Percentiles rank a stretch among this genome's conserved stretches.
Evolutionary conservation across 352 stramenopile genomes (phyloP).

Genomic region (Pseudoperonospora humuli): DNA sequence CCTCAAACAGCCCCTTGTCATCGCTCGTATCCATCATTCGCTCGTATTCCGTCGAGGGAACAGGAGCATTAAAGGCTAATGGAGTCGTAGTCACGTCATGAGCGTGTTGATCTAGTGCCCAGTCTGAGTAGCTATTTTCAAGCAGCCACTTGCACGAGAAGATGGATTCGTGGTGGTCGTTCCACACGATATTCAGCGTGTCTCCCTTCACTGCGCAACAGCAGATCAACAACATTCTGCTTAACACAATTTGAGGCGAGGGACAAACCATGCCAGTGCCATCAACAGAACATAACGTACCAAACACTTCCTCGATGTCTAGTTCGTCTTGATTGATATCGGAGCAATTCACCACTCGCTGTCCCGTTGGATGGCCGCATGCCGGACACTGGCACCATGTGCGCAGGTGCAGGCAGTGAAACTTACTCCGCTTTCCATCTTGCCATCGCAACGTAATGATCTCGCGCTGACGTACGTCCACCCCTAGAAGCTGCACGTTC

Average conservation of each 20-base stretch:
- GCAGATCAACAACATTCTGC: neutral
- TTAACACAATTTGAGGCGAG: neutral
- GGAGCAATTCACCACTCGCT: constrained; percentile 71
- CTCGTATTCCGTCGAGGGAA: constrained; percentile 52
- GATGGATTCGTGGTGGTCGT: constrained; percentile 54
- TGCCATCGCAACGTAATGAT: constrained; percentile 75
- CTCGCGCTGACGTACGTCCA: constrained; percentile 65
- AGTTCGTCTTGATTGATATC: constrained; percentile 44
- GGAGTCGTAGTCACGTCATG: constrained; percentile 39
- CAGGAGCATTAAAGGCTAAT: constrained; percentile 34
- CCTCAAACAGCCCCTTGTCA: constrained; percentile 57
- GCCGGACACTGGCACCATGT: constrained; percentile 64
- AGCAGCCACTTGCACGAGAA: constrained; percentile 66
- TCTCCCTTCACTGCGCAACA: constrained; percentile 52
- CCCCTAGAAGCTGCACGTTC: constrained; percentile 37
- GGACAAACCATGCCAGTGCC: neutral
- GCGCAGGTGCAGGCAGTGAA: constrained; percentile 68
- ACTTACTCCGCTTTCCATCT: constrained; percentile 58
- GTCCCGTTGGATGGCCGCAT: constrained; percentile 69
- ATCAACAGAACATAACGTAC: constrained; percentile 21
- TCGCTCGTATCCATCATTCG: constrained; percentile 56
- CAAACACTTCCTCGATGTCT: constrained; percentile 67
- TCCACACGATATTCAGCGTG: constrained; percentile 64
- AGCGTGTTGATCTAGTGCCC: constrained; percentile 38
- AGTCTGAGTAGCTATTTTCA: constrained; percentile 71